Conservation (phyloP, 1,139 yeast species). For the Wickerhamomyces sp. region DNA sequence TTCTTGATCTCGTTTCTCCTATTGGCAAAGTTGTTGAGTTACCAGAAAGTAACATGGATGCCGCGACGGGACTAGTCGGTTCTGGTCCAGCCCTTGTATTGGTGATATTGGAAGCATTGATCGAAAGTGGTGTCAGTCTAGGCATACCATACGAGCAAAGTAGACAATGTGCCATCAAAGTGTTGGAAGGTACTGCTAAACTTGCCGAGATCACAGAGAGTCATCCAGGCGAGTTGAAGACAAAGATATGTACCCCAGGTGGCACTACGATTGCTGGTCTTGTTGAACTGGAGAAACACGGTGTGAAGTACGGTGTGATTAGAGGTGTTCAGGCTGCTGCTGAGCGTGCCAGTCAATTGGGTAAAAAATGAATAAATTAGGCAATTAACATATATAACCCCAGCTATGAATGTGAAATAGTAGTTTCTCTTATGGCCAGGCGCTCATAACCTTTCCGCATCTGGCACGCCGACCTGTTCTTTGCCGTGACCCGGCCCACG, state of each 20-base stretch:
- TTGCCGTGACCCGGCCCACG: slow-evolving; percentile 3
- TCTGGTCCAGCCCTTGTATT: slow-evolving; percentile 96
- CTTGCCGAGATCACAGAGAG: slow-evolving; percentile 79
- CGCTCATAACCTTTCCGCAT: slow-evolving; percentile 1
- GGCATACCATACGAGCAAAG: slow-evolving; percentile 89
- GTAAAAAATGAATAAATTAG: slow-evolving; percentile 44
- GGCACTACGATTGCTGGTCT: slow-evolving; percentile 98
- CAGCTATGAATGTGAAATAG: neutral
- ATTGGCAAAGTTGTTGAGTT: slow-evolving; percentile 69
- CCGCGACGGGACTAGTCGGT: slow-evolving; percentile 92
- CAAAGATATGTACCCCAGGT: slow-evolving; percentile 94
- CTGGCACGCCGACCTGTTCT: neutral
- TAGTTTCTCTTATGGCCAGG: too few species aligned
- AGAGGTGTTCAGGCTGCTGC: slow-evolving; percentile 91
- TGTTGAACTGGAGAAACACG: slow-evolving; percentile 86
- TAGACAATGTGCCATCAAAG: slow-evolving; percentile 88
- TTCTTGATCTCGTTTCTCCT: slow-evolving; percentile 53
- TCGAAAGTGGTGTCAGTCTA: slow-evolving; percentile 93
- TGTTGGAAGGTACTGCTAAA: slow-evolving; percentile 92
- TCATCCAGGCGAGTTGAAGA: slow-evolving; percentile 89
- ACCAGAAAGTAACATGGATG: slow-evolving; percentile 92
- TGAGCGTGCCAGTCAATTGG: slow-evolving; percentile 70
- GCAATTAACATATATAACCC: neutral
- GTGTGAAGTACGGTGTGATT: slow-evolving; percentile 81
- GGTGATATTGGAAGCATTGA: slow-evolving; percentile 83